phyloP scores from a whole-genome alignment of 768 basidiomycete species.

The Trametes cubensis region DNA sequence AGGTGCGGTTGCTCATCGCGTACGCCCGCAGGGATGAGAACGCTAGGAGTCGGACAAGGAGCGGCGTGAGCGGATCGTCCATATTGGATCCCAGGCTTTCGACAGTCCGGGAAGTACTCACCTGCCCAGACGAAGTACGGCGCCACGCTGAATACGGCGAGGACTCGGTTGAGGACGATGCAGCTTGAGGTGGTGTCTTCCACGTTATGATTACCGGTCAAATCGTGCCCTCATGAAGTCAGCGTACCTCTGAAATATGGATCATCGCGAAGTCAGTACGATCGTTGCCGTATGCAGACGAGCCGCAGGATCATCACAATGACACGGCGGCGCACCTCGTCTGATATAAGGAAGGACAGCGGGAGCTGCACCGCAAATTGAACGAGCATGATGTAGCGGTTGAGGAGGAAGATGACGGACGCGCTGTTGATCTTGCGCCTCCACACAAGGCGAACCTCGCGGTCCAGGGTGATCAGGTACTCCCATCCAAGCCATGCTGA shows the following conservation, averaged over 20 bases:
- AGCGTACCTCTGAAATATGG: not conserved
- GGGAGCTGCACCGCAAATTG: slow-evolving; percentile 8
- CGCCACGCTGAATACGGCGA: slow-evolving; percentile 5
- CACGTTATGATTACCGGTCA: not conserved
- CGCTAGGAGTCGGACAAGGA: not conserved
- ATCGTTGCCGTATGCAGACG: no score
- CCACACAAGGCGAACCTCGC: slow-evolving; percentile 2
- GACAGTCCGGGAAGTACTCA: not conserved
- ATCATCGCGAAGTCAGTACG: no score
- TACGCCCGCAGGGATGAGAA: slow-evolving; percentile 10
- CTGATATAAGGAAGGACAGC: not conserved
- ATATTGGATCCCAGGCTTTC: no score
- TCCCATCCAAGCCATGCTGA: slow-evolving; percentile 2
- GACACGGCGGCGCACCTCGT: not conserved
- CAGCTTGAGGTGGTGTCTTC: not conserved
- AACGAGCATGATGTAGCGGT: slow-evolving; percentile 8
- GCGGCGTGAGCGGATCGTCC: not conserved
- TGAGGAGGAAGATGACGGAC: not conserved
- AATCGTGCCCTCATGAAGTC: not conserved
- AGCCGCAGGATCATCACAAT: no score
- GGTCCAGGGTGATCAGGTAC: slow-evolving; percentile 2
- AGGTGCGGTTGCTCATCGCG: slow-evolving; percentile 12
- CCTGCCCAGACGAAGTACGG: slow-evolving; percentile 11
- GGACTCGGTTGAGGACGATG: slow-evolving; percentile 3
- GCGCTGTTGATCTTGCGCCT: slow-evolving; percentile 4